A percentile compares a stretch with the other conserved stretches of the same genome.
Evolutionary conservation across 1,284 basidiomycete genomes (phyloP).

Genomic region (Boletellus deceptivus): DNA sequence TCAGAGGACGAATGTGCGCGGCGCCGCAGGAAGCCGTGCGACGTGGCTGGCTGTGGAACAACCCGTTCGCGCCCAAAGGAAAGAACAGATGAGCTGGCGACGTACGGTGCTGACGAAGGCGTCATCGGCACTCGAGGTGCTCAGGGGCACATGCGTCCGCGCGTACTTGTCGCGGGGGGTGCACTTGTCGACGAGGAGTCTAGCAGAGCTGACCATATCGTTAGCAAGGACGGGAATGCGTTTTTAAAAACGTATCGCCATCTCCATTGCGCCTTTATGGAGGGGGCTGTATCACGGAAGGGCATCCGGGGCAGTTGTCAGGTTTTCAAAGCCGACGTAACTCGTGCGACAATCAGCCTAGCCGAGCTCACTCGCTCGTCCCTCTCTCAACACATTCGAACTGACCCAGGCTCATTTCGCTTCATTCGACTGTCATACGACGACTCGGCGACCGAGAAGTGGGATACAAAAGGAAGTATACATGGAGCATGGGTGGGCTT

Average conservation of each 20-base stretch:
- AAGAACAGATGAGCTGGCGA: neutral
- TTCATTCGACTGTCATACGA: conserved; percentile 20
- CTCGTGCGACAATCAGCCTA: conserved; percentile 27
- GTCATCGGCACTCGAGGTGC: conserved; percentile 30
- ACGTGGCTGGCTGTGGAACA: conserved; percentile 13
- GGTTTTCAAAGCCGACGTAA: conserved; percentile 5
- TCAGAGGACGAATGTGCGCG: conserved; percentile 34
- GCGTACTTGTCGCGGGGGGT: conserved; percentile 35
- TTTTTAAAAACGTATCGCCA: neutral
- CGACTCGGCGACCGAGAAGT: conserved; percentile 17
- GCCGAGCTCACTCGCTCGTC: conserved; percentile 16
- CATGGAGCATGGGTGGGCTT: conserved; percentile 28
- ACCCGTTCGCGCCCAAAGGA: neutral
- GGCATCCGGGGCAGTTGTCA: conserved; percentile 20
- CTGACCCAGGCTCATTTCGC: conserved; percentile 22
- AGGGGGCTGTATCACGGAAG: conserved; percentile 16
- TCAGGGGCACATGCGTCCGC: conserved; percentile 29
- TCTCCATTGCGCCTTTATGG: conserved; percentile 23
- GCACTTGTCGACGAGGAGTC: conserved; percentile 34
- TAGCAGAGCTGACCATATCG: conserved; percentile 27
- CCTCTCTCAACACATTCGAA: conserved; percentile 4
- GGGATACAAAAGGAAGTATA: conserved; percentile 10
- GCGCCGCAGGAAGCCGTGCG: conserved; percentile 20
- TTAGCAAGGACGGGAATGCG: conserved; percentile 1
- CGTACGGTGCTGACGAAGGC: conserved; percentile 24